phyloP scores from a whole-genome alignment of 2,329 filamentous ascomycete species.

The Colletotrichum salicis region DNA sequence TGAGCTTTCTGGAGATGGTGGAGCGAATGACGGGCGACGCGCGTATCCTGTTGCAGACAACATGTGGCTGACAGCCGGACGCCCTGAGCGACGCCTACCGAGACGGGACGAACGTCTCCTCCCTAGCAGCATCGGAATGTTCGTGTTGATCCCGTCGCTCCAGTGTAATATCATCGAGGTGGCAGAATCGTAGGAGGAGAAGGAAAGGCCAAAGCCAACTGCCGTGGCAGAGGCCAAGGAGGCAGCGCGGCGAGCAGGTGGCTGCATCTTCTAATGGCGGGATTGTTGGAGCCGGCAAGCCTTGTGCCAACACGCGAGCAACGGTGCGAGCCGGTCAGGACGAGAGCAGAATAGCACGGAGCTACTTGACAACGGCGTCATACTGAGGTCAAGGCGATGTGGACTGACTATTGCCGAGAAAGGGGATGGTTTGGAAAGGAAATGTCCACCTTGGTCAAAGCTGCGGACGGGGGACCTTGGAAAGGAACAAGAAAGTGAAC shows the following conservation, averaged over 20 bases:
- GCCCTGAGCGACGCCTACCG: constrained; percentile 28
- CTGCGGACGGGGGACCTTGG: constrained; percentile 3
- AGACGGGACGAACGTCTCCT: constrained; percentile 36
- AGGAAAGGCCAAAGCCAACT: not conserved
- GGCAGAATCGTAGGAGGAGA: not conserved
- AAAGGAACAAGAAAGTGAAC: not conserved
- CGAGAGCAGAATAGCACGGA: not conserved
- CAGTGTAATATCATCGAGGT: constrained; percentile 5
- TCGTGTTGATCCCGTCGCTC: constrained; percentile 26
- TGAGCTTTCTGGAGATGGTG: constrained; percentile 15
- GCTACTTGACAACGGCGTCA: constrained; percentile 21
- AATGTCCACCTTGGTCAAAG: constrained; percentile 2
- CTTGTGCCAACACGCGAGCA: constrained; percentile 6
- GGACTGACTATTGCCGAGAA: not conserved
- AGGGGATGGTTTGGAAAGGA: not conserved
- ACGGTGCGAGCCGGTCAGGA: constrained; percentile 16
- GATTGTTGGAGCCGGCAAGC: constrained; percentile 14
- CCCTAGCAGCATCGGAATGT: constrained; percentile 17
- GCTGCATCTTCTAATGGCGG: constrained; percentile 18
- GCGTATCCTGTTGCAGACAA: constrained; percentile 32
- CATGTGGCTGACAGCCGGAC: constrained; percentile 23
- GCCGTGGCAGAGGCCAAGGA: not conserved
- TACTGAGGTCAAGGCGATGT: constrained; percentile 13
- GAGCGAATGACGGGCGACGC: constrained; percentile 30
- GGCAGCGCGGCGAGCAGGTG: constrained; percentile 11